Base-by-base conservation (phyloP, 352 stramenopile genomes). In the Phytopythium aichiense region DNA sequence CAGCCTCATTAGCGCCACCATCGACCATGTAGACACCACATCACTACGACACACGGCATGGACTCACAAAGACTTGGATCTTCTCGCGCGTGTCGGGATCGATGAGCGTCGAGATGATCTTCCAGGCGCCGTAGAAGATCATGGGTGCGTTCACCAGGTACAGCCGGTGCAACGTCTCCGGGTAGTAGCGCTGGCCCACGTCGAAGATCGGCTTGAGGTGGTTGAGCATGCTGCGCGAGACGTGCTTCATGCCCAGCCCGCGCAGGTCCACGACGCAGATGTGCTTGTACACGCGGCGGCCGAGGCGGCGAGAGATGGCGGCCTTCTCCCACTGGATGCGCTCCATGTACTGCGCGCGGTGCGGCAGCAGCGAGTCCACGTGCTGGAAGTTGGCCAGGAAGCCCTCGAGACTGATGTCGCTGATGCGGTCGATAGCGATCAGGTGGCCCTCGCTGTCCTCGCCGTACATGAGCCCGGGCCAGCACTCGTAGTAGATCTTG, bases 81-180 rank as follows among this genome's bases (percentile, higher is more conserved):
- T 95, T 95, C 57, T 92, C 78, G 33, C 77, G 75, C n/a, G 84
- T 91, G 53, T 89, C 82, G 0, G 82, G 68, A 56, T 93, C 76
- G 23, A 95, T 84, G 49, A 93, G 69, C 1, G 67, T 58, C 31
- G 76, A 74, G 58, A 95, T 88, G 57, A 93, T 67, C 69, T 91
- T 91, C 84, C 83, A 95, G 48, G 78, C 80, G n/a, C 78, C 79
- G 48, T 87, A 87, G 60, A 95, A 95, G 58, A 95, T 72, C 63
- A 91, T 87, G 22, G 86, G 86, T 4, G 83, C 83, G 59, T 95
- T 93, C 56, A 93, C 74, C 37, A 95, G 48, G 65, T 91, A 95
- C 45, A 95, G 68, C 2, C 78, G 74, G 59, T 88, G 83, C 33
- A 94, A 66, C 22, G 81, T 91, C 75, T 94, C 86, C 0, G 86